phyloP scores from a whole-genome alignment of 495 filamentous ascomycete species.

The Antarctomyces pellizariae region DNA sequence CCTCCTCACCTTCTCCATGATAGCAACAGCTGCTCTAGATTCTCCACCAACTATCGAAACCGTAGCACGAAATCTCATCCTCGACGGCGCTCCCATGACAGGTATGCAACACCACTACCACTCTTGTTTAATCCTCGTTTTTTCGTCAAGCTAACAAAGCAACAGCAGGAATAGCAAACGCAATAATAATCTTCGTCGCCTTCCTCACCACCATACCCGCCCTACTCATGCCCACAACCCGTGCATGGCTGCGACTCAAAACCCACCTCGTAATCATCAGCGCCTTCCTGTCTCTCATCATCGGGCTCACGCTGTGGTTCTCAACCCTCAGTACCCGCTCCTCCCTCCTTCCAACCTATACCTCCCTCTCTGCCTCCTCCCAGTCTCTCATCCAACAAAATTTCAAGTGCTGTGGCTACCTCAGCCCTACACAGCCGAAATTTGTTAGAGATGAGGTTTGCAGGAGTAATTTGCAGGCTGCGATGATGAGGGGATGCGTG shows the following conservation, averaged over 20 bases:
- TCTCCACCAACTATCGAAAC: constrained; percentile 22
- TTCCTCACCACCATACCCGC: constrained; percentile 33
- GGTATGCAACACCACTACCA: no score
- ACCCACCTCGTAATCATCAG: constrained; percentile 34
- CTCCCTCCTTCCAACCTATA: constrained; percentile 31
- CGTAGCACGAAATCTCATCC: constrained; percentile 37
- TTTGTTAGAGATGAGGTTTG: constrained; percentile 38
- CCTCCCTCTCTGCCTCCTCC: constrained; percentile 19
- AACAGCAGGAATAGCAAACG: constrained; percentile 39
- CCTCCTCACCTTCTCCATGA: constrained; percentile 36
- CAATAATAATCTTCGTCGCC: constrained; percentile 32
- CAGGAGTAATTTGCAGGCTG: constrained; percentile 34
- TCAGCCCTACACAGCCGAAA: constrained; percentile 36
- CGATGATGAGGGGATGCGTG: constrained; percentile 40
- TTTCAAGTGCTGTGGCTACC: constrained; percentile 57
- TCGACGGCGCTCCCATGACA: constrained; percentile 13
- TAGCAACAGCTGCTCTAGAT: constrained; percentile 25
- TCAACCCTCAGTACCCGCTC: constrained; percentile 37
- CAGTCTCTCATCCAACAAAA: constrained; percentile 41
- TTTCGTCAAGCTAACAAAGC: constrained; percentile 10
- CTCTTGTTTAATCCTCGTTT: background rate
- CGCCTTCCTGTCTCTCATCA: constrained; percentile 34
- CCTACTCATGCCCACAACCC: constrained; percentile 28
- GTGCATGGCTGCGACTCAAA: constrained; percentile 33
- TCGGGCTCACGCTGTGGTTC: constrained; percentile 48